phyloP scores from a whole-genome alignment of 257 asterid genomes.

The Solanum arcanum region DNA sequence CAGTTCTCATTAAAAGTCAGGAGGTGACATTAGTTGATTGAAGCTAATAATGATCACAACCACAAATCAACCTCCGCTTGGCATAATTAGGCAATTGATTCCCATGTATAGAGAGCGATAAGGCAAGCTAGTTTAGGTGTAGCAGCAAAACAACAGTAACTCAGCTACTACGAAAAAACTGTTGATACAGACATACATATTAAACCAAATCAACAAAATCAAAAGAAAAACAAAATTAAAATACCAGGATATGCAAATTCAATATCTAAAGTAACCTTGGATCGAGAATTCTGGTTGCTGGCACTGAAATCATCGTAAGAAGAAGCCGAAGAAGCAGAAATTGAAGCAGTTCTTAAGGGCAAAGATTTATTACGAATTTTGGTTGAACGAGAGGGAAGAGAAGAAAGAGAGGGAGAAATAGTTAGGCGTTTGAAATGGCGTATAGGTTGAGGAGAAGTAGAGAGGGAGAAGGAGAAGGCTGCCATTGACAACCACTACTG shows the following conservation, averaged over 20 bases:
- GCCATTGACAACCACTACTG: constrained; percentile 58
- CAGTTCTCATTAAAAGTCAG: not conserved
- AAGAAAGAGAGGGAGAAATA: constrained; percentile 1
- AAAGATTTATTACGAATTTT: constrained; percentile 4
- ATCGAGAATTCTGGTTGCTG: constrained; percentile 22
- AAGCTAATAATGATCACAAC: not conserved
- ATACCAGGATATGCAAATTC: not conserved
- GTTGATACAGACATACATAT: not conserved
- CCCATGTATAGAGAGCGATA: not conserved
- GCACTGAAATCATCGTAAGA: constrained; percentile 21
- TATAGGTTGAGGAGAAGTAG: constrained; percentile 19
- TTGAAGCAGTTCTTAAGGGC: constrained; percentile 13
- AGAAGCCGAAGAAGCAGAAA: constrained; percentile 33
- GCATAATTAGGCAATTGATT: not conserved
- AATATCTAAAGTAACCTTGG: constrained; percentile 31
- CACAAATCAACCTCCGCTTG: not conserved
- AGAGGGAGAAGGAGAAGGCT: constrained; percentile 46
- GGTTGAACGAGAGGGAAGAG: not conserved
- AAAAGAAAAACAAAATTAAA: not conserved
- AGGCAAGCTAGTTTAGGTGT: not conserved
- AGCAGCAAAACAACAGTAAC: not conserved
- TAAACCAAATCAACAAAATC: not conserved
- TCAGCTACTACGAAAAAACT: not conserved
- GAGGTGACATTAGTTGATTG: not conserved
- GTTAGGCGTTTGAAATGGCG: not conserved